phyloP scores from a whole-genome alignment of 768 basidiomycete species.

The Punctularia strigosozonata region DNA sequence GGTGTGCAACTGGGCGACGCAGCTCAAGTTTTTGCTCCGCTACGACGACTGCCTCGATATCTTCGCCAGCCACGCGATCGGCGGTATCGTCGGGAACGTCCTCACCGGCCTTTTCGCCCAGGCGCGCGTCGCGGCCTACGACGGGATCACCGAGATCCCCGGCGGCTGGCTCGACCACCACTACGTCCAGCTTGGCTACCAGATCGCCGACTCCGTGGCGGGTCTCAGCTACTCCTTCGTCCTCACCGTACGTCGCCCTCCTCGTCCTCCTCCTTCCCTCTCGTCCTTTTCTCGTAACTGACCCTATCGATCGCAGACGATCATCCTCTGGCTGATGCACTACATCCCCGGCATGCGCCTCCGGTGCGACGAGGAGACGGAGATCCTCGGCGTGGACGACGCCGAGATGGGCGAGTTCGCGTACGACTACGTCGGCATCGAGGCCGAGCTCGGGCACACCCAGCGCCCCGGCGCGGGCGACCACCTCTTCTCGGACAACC shows the following conservation, averaged over 20 bases:
- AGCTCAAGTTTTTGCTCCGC: conserved; percentile 72
- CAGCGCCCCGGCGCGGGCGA: conserved; percentile 2
- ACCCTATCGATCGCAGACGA: conserved; percentile 30
- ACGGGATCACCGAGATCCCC: conserved; percentile 50
- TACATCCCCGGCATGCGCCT: conserved; percentile 71
- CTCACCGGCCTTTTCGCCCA: conserved; percentile 88
- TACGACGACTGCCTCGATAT: conserved; percentile 81
- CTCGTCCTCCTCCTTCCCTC: neutral
- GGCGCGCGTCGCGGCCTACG: conserved; percentile 63
- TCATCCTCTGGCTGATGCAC: conserved; percentile 85
- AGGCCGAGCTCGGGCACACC: conserved; percentile 29
- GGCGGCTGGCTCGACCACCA: conserved; percentile 88
- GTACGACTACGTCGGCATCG: conserved; percentile 77
- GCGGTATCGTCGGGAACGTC: conserved; percentile 72
- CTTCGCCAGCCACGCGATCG: conserved; percentile 68
- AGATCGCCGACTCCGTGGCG: conserved; percentile 63
- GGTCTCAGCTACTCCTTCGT: conserved; percentile 64
- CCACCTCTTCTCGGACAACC: conserved; percentile 17
- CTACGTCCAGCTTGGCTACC: conserved; percentile 75
- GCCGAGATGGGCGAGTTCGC: conserved; percentile 85
- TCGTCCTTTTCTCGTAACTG: neutral
- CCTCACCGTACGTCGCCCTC: conserved; percentile 44
- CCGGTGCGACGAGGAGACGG: conserved; percentile 50
- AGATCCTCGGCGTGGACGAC: conserved; percentile 83
- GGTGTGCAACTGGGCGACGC: conserved; percentile 89